Evolutionary conservation across 129 eudicot species (phyloP).

Genomic region (Arctium lappa): DNA sequence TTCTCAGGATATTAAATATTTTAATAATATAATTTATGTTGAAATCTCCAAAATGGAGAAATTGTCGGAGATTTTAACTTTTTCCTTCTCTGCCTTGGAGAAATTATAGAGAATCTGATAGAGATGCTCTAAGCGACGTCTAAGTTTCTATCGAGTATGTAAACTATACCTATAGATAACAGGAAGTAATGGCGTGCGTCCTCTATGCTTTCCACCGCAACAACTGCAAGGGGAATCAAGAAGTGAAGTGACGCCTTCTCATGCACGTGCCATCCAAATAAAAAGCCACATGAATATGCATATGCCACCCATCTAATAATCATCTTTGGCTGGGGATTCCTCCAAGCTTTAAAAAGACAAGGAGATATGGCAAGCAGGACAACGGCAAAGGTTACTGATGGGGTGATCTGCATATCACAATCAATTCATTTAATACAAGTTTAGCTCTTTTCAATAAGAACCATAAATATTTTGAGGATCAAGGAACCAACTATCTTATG

Average conservation of each 20-base stretch:
- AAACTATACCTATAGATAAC: conserved; percentile 62
- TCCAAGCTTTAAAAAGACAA: conserved; percentile 76
- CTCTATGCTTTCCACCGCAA: conserved; percentile 54
- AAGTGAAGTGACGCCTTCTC: conserved; percentile 97
- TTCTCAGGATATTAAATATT: no score
- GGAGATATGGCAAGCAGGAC: conserved; percentile 79
- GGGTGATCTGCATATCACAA: conserved; percentile 65
- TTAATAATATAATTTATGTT: no score
- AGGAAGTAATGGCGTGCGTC: conserved; percentile 86
- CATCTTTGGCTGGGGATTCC: conserved; percentile 80
- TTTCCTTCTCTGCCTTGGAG: neutral
- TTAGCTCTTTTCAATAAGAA: neutral
- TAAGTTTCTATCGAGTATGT: neutral
- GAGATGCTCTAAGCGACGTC: neutral
- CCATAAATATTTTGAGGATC: neutral
- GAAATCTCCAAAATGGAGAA: no score
- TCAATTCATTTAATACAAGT: neutral
- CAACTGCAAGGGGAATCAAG: conserved; percentile 75
- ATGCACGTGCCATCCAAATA: conserved; percentile 99
- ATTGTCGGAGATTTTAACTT: neutral
- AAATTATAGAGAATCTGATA: neutral
- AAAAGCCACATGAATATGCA: conserved; percentile 91
- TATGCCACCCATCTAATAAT: conserved; percentile 83
- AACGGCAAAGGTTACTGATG: conserved; percentile 53
- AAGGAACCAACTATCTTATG: neutral